Evolutionary conservation across 768 basidiomycete species (phyloP).

Genomic region (Suillus subaureus): DNA sequence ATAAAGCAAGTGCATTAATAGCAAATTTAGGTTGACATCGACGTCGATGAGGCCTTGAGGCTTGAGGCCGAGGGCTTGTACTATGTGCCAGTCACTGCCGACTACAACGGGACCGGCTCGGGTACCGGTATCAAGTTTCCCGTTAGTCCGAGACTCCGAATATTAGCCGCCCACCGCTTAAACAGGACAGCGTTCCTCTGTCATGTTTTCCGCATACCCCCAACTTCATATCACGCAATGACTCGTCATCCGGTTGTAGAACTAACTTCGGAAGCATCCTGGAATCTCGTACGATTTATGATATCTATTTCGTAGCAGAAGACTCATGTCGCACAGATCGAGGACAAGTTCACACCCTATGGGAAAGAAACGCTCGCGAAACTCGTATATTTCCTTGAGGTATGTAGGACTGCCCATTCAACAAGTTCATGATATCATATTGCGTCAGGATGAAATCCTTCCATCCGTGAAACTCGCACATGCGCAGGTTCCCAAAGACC

Average conservation of each 20-base stretch:
- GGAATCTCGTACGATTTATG: slow-evolving; percentile 70
- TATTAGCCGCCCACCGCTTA: not conserved
- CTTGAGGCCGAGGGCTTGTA: not conserved
- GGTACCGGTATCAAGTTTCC: not conserved
- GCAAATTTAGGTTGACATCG: not conserved
- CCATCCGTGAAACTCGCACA: slow-evolving; percentile 80
- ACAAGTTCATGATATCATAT: slow-evolving; percentile 1
- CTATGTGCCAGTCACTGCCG: not conserved
- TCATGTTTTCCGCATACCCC: not conserved
- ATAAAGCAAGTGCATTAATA: not conserved
- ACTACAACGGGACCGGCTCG: slow-evolving; percentile 2
- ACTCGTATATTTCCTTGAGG: slow-evolving; percentile 84
- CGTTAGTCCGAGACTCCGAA: not conserved
- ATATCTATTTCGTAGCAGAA: not conserved
- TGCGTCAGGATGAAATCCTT: slow-evolving; percentile 76
- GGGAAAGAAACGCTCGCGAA: slow-evolving; percentile 87
- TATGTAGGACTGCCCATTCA: slow-evolving; percentile 31
- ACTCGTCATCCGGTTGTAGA: slow-evolving; percentile 69
- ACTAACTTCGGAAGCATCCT: slow-evolving; percentile 82
- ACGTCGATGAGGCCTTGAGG: not conserved
- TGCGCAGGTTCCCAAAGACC: slow-evolving; percentile 79
- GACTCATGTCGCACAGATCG: slow-evolving; percentile 51
- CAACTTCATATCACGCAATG: slow-evolving; percentile 39
- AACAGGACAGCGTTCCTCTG: not conserved
- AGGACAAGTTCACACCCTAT: slow-evolving; percentile 90